phyloP scores from a whole-genome alignment of 805 yeast genomes.

The Zygosaccharomyces rouxii region DNA sequence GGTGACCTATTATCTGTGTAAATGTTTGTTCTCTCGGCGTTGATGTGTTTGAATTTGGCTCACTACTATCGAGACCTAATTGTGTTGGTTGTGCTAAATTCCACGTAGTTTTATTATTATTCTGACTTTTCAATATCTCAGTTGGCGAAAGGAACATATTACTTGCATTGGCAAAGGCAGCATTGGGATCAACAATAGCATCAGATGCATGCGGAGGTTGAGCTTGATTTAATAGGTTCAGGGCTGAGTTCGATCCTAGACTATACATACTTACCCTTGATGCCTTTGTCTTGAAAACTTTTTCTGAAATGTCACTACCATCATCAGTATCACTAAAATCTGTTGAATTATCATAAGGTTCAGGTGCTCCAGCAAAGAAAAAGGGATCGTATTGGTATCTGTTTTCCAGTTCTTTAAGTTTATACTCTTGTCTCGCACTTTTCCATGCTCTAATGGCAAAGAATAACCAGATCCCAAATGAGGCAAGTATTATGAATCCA shows the following conservation, averaged over 20 bases:
- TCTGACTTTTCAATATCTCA: conserved; percentile 34
- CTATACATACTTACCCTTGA: conserved; percentile 32
- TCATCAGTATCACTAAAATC: conserved; percentile 19
- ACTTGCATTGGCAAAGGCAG: conserved; percentile 25
- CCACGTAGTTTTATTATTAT: conserved; percentile 10
- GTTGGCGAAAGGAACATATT: conserved; percentile 55
- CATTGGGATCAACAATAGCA: conserved; percentile 6
- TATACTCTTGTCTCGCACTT: conserved; percentile 30
- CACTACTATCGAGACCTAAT: conserved; percentile 4
- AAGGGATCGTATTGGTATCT: conserved; percentile 22
- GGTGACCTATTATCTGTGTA: conserved; percentile 9
- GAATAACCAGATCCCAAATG: conserved; percentile 24
- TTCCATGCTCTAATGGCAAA: conserved; percentile 25
- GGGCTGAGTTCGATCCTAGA: conserved; percentile 30
- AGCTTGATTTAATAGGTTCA: conserved; percentile 25
- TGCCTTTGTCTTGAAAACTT: conserved; percentile 20
- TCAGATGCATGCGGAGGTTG: conserved; percentile 2
- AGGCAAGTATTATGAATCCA: conserved; percentile 44
- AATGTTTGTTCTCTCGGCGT: conserved; percentile 16
- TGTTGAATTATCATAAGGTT: conserved; percentile 23
- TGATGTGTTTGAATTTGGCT: conserved; percentile 5
- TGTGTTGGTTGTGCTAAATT: conserved; percentile 2
- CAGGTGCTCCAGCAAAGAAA: conserved; percentile 9
- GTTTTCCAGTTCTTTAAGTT: conserved; percentile 16
- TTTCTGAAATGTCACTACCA: conserved; percentile 26